Evolutionary conservation across 768 basidiomycete species (phyloP).

Genomic region (Lentinus tigrinus): DNA sequence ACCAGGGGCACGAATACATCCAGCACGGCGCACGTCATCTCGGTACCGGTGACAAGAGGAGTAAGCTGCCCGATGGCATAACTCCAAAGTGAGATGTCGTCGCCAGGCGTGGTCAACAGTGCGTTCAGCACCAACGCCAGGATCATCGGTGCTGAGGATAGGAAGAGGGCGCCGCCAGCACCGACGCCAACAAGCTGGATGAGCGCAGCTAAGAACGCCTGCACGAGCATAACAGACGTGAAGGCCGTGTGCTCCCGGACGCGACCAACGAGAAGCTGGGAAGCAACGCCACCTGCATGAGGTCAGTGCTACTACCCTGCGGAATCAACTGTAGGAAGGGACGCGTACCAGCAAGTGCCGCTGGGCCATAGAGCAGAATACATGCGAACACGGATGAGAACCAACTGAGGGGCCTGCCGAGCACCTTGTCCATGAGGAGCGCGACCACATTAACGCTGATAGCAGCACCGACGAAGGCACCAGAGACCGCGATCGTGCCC

Average conservation of each 20-base stretch:
- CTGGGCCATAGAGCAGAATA: slow-evolving; percentile 71
- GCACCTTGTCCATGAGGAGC: slow-evolving; percentile 55
- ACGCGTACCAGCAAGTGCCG: slow-evolving; percentile 64
- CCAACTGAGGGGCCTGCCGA: slow-evolving; percentile 83
- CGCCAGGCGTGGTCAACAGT: slow-evolving; percentile 32
- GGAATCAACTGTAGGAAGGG: background rate
- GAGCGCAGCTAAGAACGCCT: slow-evolving; percentile 50
- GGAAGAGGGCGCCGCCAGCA: slow-evolving; percentile 72
- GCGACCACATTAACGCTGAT: slow-evolving; percentile 72
- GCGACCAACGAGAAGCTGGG: slow-evolving; percentile 57
- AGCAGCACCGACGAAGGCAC: slow-evolving; percentile 55
- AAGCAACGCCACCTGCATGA: slow-evolving; percentile 54
- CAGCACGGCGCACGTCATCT: slow-evolving; percentile 58
- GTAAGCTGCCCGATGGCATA: slow-evolving; percentile 62
- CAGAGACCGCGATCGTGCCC: slow-evolving; percentile 48
- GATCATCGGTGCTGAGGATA: slow-evolving; percentile 59
- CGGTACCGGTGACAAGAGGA: slow-evolving; percentile 55
- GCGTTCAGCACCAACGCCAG: slow-evolving; percentile 54
- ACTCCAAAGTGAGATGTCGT: slow-evolving; percentile 51
- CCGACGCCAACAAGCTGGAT: slow-evolving; percentile 72
- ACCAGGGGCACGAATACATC: slow-evolving; percentile 93
- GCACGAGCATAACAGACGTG: slow-evolving; percentile 59
- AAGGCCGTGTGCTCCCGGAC: slow-evolving; percentile 61
- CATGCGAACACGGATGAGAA: slow-evolving; percentile 68
- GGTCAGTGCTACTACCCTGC: background rate